Conservation (phyloP, 1,139 yeast genomes). For the Candida glucosophila region DNA sequence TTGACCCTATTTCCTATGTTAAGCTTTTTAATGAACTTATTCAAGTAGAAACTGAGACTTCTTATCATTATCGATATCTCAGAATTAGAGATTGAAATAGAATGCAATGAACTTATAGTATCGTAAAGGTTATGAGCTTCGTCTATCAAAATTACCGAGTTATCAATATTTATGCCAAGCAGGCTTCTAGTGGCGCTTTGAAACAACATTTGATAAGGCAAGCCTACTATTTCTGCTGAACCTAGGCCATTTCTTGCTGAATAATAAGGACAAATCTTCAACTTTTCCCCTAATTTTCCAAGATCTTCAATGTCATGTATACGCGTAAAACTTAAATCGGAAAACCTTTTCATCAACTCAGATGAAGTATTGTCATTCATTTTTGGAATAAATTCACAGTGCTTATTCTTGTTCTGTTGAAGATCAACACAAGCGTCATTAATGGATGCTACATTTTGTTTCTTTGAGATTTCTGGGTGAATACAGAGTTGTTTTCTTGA, state of each 20-base stretch:
- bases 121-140: slow-evolving; percentile 91
- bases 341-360: slow-evolving; percentile 35
- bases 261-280: slow-evolving; percentile 76
- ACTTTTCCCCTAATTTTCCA: slow-evolving; percentile 46
- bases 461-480: slow-evolving; percentile 48
- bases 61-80: slow-evolving; percentile 39
- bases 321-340: slow-evolving; percentile 51
- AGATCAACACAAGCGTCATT: slow-evolving; percentile 81
- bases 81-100: slow-evolving; percentile 43
- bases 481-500: slow-evolving; percentile 85
- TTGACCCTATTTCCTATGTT: slow-evolving; percentile 72
- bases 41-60: slow-evolving; percentile 46
- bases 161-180: slow-evolving; percentile 49
- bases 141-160: slow-evolving; percentile 72
- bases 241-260: slow-evolving; percentile 51
- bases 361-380: slow-evolving; percentile 18
- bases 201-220: slow-evolving; percentile 78
- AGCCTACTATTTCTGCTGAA: slow-evolving; percentile 63
- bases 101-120: slow-evolving; percentile 62
- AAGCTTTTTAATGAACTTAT: slow-evolving; percentile 53
- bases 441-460: slow-evolving; percentile 44
- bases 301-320: slow-evolving; percentile 83
- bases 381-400: slow-evolving; percentile 48
- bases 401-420: slow-evolving; percentile 32
- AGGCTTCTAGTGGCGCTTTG: slow-evolving; percentile 56